These are phyloP conservation scores for Hibiscus tridactylites DNA, from an alignment of 345 rosid species.

Conservation along the genomic window DNA sequence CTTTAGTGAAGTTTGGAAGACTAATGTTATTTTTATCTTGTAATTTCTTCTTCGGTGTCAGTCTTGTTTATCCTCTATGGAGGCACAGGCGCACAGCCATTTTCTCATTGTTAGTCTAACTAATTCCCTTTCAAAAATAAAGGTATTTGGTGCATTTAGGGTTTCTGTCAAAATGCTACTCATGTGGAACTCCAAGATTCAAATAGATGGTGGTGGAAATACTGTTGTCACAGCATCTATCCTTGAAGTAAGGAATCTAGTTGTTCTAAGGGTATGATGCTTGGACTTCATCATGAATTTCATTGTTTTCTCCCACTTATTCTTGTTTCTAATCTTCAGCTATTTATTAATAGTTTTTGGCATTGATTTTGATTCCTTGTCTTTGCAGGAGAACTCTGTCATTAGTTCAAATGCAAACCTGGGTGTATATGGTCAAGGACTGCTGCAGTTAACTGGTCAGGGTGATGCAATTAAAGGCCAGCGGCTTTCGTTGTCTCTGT, in stretches of 20 bases:
- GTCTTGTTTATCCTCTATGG: slow-evolving; percentile 3
- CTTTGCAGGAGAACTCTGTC: slow-evolving; percentile 67
- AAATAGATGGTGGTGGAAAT: slow-evolving; percentile 91
- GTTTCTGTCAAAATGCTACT: slow-evolving; percentile 87
- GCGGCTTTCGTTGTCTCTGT: slow-evolving; percentile 83
- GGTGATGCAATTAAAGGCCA: slow-evolving; percentile 95
- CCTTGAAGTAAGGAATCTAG: slow-evolving; percentile 94
- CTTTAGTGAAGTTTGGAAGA: background rate
- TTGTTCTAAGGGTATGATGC: slow-evolving; percentile 76
- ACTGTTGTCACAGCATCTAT: slow-evolving; percentile 76
- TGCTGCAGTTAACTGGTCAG: slow-evolving; percentile 62
- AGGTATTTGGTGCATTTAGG: slow-evolving; percentile 96
- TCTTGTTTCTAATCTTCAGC: background rate
- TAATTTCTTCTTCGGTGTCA: background rate
- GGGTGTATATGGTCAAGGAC: slow-evolving; percentile 92
- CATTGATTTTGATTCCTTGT: slow-evolving; percentile 16
- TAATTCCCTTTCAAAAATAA: slow-evolving; percentile 23
- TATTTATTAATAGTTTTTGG: slow-evolving; percentile 12
- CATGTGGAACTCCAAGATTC: slow-evolving; percentile 91
- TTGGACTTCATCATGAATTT: slow-evolving; percentile 9
- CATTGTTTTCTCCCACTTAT: background rate
- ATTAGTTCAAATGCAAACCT: slow-evolving; percentile 80
- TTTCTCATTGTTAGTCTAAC: slow-evolving; percentile 9
- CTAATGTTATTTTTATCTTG: background rate
- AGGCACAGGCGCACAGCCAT: background rate